A percentile compares a stretch with the other conserved stretches of the same genome.
phyloP scores from a whole-genome alignment of 768 basidiomycete genomes.

The Collybiopsis luxurians region DNA sequence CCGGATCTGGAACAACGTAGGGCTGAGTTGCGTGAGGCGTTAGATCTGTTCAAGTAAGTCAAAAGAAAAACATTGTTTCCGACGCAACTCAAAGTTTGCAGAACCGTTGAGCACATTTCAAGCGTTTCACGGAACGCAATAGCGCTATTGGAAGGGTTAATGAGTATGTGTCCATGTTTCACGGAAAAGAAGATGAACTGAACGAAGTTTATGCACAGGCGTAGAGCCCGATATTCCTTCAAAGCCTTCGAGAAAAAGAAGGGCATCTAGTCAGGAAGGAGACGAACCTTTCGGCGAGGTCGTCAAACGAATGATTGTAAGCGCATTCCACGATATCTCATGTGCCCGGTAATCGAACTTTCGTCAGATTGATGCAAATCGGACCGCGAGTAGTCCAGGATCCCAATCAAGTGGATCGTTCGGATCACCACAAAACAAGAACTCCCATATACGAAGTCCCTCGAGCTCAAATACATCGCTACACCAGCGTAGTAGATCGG shows the following conservation, averaged over 20 bases:
- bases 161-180: constrained; percentile 21
- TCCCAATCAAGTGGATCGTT: constrained; percentile 5
- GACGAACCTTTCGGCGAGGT: constrained; percentile 21
- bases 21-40: constrained; percentile 16
- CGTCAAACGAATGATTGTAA: constrained; percentile 22
- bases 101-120: constrained; percentile 15
- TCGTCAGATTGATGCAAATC: constrained; percentile 1
- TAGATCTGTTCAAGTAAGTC: constrained; percentile 21
- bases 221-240: constrained; percentile 12
- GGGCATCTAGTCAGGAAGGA: constrained; percentile 10
- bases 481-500: constrained; percentile 1
- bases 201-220: background rate
- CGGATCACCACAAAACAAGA: background rate
- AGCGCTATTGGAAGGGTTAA: constrained; percentile 19
- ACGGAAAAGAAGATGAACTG: too few species aligned
- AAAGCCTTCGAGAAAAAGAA: constrained; percentile 17
- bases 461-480: background rate
- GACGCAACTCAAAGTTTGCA: background rate
- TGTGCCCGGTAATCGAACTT: background rate
- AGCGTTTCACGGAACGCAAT: constrained; percentile 22
- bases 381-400: background rate
- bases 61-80: background rate
- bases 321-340: background rate
- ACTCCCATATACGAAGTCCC: background rate
- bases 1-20: constrained; percentile 15